Evolutionary conservation across 768 basidiomycete genomes (phyloP).

Genomic region (Pleurotus eryngii): DNA sequence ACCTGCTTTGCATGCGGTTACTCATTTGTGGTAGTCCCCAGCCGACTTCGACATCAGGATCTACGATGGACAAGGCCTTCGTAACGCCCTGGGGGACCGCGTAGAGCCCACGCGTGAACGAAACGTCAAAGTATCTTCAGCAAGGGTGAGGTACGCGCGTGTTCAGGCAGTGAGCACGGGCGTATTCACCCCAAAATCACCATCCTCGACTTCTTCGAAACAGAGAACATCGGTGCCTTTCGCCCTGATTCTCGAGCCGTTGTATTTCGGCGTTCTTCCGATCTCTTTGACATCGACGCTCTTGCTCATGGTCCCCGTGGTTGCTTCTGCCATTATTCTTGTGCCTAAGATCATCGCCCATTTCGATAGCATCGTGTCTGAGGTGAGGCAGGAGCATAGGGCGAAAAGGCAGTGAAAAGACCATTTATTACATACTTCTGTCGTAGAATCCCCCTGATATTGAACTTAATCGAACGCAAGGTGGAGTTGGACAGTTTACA

Average conservation of each 20-base stretch:
- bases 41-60: slow-evolving; percentile 39
- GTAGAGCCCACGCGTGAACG: neutral
- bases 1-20: slow-evolving; percentile 1
- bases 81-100: slow-evolving; percentile 3
- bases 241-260: slow-evolving; percentile 54
- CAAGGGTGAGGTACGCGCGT: slow-evolving; percentile 49
- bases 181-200: slow-evolving; percentile 38
- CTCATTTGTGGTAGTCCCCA: slow-evolving; percentile 31
- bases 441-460: too few species aligned
- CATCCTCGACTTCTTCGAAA: slow-evolving; percentile 11
- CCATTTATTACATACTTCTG: too few species aligned
- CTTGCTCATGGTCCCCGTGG: slow-evolving; percentile 24
- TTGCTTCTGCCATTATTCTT: slow-evolving; percentile 18
- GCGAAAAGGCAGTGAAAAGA: neutral
- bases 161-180: slow-evolving; percentile 53
- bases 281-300: slow-evolving; percentile 42
- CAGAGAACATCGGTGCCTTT: slow-evolving; percentile 39
- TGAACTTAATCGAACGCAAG: too few species aligned
- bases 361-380: slow-evolving; percentile 20
- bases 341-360: slow-evolving; percentile 21
- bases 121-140: neutral
- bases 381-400: slow-evolving; percentile 20
- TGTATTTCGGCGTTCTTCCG: slow-evolving; percentile 58
- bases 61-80: slow-evolving; percentile 29
- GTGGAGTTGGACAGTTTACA: too few species aligned